phyloP scores from a whole-genome alignment of 345 rosid genomes.

The Salix caprea region DNA sequence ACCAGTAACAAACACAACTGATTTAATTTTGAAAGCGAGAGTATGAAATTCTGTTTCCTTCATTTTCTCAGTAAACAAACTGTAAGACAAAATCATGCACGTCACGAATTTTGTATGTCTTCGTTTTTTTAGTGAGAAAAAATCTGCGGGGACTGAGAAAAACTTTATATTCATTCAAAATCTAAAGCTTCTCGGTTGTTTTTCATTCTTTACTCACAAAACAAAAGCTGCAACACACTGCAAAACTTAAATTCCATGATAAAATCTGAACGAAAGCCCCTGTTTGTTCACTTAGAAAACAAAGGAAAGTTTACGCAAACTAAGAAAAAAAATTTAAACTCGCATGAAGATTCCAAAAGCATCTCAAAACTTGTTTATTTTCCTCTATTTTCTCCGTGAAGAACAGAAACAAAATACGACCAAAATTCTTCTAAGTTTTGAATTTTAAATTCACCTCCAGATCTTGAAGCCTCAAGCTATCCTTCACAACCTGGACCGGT shows the following conservation, averaged over 20 bases:
- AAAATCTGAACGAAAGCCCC: background rate
- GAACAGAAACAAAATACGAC: constrained; percentile 10
- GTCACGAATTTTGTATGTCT: background rate
- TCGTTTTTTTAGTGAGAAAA: background rate
- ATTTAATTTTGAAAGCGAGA: background rate
- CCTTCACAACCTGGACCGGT: constrained; percentile 33
- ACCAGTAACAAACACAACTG: background rate
- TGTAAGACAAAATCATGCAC: background rate
- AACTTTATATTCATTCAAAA: background rate
- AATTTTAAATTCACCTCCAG: constrained; percentile 42
- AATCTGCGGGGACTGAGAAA: background rate
- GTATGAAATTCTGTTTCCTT: background rate
- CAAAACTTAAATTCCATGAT: background rate
- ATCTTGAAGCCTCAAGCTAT: constrained; percentile 35
- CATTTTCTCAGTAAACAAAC: background rate
- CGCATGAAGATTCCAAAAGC: background rate
- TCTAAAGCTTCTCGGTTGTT: background rate
- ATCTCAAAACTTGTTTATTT: background rate
- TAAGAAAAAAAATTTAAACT: background rate
- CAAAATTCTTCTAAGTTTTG: background rate
- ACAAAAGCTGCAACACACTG: background rate
- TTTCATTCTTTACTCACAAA: background rate
- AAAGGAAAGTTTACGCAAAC: background rate
- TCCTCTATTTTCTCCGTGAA: constrained; percentile 6
- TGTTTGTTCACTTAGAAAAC: constrained; percentile 1